Base-by-base conservation (phyloP, 2,329 filamentous ascomycete genomes). In the Alternaria conjuncta region DNA sequence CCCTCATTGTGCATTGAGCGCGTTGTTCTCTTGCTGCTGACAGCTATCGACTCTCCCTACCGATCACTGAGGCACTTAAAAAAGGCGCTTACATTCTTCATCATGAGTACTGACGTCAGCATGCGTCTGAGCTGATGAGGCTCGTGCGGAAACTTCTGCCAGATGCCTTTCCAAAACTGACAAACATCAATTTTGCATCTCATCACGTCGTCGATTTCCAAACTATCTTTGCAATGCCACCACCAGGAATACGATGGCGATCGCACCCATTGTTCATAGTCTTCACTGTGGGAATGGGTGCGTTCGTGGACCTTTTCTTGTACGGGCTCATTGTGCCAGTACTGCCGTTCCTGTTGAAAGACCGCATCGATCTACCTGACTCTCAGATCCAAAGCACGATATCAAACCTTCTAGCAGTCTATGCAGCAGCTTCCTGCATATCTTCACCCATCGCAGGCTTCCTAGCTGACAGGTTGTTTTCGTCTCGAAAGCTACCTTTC, bases 291-390 rank as follows among this genome's bases (percentile, higher is more conserved):
- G 84, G 81, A 4, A 76, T 86, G 20, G 86, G 84, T 46, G 81
- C 87, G 2, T 88, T 88, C 70, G 86, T 85, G 0, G 87, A 89
- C 70, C 77, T 89, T 12, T 89, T 89, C 72, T 81, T 89, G 2
- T 89, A 89, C 71, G 86, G 85, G 1, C 79, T 89, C 3, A 81
- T 89, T 15, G 86, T 89, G 0, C 87, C 87, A 0, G 83, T 88
- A 9, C 76, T 89, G 1, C 87, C 87, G 0, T 89, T 86, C 65
- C 83, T 89, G 78, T 83, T 89, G 2, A 73, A 82, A 50, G 82
- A 86, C 57, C 82, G 86, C 6, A 76, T 89, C 20, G 70, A 80
- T 2, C 65, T 87, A 8, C 84, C 85, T 0, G 72, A 83, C 7
- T 70, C 81, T 6, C 75, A 86, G 53, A 78, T 88, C 18, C 87